Base-by-base conservation (phyloP, 164 flowering plant species). In the Magnolia officinalis region DNA sequence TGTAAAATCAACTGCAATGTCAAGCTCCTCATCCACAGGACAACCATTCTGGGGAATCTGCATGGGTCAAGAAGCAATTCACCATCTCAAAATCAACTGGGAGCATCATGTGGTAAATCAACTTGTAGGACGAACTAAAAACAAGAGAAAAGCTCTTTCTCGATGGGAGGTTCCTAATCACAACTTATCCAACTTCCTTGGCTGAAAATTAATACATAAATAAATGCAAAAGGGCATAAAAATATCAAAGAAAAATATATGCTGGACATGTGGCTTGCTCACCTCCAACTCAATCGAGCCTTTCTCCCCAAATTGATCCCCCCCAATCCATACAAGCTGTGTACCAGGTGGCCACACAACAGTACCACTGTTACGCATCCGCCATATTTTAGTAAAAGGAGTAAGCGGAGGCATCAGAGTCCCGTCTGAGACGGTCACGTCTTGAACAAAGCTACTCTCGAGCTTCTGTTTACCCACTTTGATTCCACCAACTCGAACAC, bases 301-400 rank as follows among this genome's bases (percentile, higher is more conserved):
- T 45, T 72, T 70, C 63, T 75, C 74, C 63, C 87, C 79, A n/a
- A 93, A 77, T 63, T 50, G 82, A 69, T 89, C 91, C 24, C 98
- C 99, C 16, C 89, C 97, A 71, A 88, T 90, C 92, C 96, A 93
- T n/a, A 91, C 84, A 78, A 96, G 90, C 50, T 81, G 90, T 2
- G 89, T 74, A 11, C 91, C 90, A 6, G 10, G 79, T 5, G 90
- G 88, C 99, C 99, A 96, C 1, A 74, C 80, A 65, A 77, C 37
- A 49, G 76, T 73, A 4, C 99, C 98, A 85, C 75, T 90, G 84
- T 96, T 96, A 55, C 85, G 88, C 92, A 96, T 85, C 77, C 95
- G 75, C 98, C 99, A 96, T 67, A 93, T 92, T 86, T 96, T 94
- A 55, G 90, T 91, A 69, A 96, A 96, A 18, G 83, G 82, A 4